These are phyloP conservation scores for Stropharia rugosoannulata DNA, from an alignment of 768 basidiomycete genomes.

Conservation along the genomic window DNA sequence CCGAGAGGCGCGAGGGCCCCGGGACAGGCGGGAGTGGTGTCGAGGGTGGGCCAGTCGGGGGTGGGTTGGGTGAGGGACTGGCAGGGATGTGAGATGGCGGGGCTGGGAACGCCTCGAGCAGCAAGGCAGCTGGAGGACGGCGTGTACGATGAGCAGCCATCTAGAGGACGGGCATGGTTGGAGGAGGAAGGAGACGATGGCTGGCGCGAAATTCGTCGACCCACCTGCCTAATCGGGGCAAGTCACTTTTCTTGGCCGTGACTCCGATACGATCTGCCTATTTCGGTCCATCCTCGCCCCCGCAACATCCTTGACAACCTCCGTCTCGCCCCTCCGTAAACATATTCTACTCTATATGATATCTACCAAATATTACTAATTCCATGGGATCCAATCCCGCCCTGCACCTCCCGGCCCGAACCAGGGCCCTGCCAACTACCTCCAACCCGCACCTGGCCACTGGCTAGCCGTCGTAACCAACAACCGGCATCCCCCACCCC, in stretches of 20 bases:
- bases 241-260: not conserved
- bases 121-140: conserved; percentile 23
- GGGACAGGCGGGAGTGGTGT: conserved; percentile 67
- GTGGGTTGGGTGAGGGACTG: conserved; percentile 44
- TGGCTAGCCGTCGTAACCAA: too few species aligned
- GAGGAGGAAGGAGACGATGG: not conserved
- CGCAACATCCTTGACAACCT: too few species aligned
- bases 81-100: conserved; percentile 42
- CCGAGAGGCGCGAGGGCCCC: conserved; percentile 55
- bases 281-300: too few species aligned
- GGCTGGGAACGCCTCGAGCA: conserved; percentile 40
- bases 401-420: too few species aligned
- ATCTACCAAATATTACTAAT: too few species aligned
- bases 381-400: too few species aligned
- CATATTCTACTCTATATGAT: too few species aligned
- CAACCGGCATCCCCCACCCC: too few species aligned
- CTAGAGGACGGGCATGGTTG: not conserved
- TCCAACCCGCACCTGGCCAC: too few species aligned
- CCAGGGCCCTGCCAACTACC: too few species aligned
- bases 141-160: conserved; percentile 3
- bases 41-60: conserved; percentile 56
- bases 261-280: not conserved
- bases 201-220: not conserved
- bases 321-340: too few species aligned
- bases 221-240: not conserved